Evolutionary conservation across 2,329 filamentous ascomycete species (phyloP).

Genomic region (Hypoxylon sp.): DNA sequence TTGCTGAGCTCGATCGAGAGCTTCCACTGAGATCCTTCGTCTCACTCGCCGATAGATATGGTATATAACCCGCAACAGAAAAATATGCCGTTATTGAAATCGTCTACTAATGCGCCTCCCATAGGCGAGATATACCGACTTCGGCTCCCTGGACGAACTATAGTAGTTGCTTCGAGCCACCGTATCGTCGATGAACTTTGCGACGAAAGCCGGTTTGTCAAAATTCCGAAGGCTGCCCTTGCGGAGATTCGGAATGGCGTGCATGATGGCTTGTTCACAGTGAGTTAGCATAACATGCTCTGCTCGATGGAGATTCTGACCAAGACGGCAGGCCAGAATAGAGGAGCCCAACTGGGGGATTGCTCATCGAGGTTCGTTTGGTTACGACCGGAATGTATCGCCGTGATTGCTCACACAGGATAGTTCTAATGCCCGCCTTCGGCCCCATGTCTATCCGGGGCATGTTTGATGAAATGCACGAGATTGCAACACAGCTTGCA

Average conservation of each 20-base stretch:
- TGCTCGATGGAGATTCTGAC: slow-evolving; percentile 2
- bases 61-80: slow-evolving; percentile 55
- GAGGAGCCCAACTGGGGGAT: slow-evolving; percentile 72
- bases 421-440: slow-evolving; percentile 72
- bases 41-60: slow-evolving; percentile 73
- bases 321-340: slow-evolving; percentile 52
- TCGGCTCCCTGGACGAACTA: slow-evolving; percentile 60
- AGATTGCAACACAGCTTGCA: slow-evolving; percentile 73
- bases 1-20: slow-evolving; percentile 71
- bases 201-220: slow-evolving; percentile 75
- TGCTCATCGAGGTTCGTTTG: slow-evolving; percentile 47
- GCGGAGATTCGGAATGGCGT: slow-evolving; percentile 70
- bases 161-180: slow-evolving; percentile 65
- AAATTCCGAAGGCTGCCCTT: slow-evolving; percentile 65
- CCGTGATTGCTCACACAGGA: slow-evolving; percentile 69
- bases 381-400: neutral
- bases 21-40: slow-evolving; percentile 67
- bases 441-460: slow-evolving; percentile 74
- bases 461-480: slow-evolving; percentile 79
- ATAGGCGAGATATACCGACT: slow-evolving; percentile 72
- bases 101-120: slow-evolving; percentile 30
- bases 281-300: slow-evolving; percentile 50
- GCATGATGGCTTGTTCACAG: slow-evolving; percentile 76
- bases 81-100: slow-evolving; percentile 9
- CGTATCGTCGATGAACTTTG: slow-evolving; percentile 73